Percentiles rank a stretch among this genome's conserved stretches.
These are phyloP conservation scores for Cladophialophora immunda DNA, from an alignment of 2,329 filamentous ascomycete genomes.

Conservation along the genomic window DNA sequence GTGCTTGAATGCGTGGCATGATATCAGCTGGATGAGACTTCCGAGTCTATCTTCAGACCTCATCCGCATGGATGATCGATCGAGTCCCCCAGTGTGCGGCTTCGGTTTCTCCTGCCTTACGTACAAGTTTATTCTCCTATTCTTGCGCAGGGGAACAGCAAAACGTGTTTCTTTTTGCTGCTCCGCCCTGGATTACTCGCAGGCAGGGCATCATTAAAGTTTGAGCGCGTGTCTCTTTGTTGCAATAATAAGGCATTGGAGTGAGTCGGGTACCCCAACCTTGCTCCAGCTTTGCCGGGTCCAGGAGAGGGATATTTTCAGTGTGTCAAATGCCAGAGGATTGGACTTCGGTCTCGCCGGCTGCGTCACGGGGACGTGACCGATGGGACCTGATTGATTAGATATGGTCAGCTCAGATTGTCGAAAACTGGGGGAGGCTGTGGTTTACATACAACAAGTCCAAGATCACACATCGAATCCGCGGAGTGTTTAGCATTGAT, in stretches of 20 bases:
- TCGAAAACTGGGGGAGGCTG: constrained; percentile 7
- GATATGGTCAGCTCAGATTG: background rate
- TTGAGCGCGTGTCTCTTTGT: background rate
- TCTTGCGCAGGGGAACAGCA: background rate
- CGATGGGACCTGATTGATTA: background rate
- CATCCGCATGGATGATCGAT: background rate
- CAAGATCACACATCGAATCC: constrained; percentile 1
- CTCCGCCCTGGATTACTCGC: background rate
- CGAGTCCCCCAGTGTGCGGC: background rate
- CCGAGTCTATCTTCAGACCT: background rate
- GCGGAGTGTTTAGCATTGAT: background rate
- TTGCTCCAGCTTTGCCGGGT: background rate
- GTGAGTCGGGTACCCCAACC: background rate
- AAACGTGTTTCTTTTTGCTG: background rate
- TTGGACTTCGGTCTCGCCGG: constrained; percentile 1
- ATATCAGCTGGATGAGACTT: background rate
- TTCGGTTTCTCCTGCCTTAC: constrained; percentile 2
- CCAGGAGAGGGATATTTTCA: background rate
- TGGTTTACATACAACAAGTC: constrained; percentile 7
- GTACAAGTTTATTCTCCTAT: background rate
- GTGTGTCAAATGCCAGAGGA: background rate
- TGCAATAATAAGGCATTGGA: background rate
- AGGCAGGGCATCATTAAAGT: background rate
- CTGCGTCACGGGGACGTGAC: background rate
- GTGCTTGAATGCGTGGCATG: background rate